These are phyloP conservation scores for Berberis vulgaris DNA, from an alignment of 164 flowering plant genomes.

Conservation along the genomic window DNA sequence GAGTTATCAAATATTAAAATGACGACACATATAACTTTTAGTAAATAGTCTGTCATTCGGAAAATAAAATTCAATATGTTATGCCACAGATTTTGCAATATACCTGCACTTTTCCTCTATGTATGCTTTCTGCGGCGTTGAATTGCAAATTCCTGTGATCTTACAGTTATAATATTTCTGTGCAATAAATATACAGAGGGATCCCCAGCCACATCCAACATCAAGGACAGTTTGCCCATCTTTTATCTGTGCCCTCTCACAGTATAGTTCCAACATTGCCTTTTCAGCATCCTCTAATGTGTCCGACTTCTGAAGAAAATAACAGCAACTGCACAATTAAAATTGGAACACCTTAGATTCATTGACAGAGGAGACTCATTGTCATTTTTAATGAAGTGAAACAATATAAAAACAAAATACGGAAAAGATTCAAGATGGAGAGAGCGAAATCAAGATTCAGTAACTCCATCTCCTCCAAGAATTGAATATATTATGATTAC, in stretches of 20 bases:
- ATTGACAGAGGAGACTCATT: neutral
- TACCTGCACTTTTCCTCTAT: conserved; percentile 80
- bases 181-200: conserved; percentile 70
- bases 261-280: conserved; percentile 82
- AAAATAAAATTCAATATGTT: neutral
- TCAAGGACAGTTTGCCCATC: conserved; percentile 92
- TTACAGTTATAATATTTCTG: conserved; percentile 61
- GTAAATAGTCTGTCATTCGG: neutral
- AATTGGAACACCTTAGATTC: neutral
- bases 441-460: too few relatives aligned
- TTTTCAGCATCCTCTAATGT: conserved; percentile 87
- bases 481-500: too few relatives aligned
- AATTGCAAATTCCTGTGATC: conserved; percentile 88
- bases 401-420: neutral
- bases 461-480: too few relatives aligned
- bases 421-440: neutral
- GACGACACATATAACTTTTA: too few relatives aligned
- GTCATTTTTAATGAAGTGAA: neutral
- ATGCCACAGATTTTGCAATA: neutral
- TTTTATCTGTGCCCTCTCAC: conserved; percentile 71
- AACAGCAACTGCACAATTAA: conserved; percentile 65
- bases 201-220: conserved; percentile 99
- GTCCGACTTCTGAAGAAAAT: conserved; percentile 44
- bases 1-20: too few relatives aligned
- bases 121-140: conserved; percentile 65